phyloP scores from a whole-genome alignment of 345 rosid species.

The Salix suchowensis region DNA sequence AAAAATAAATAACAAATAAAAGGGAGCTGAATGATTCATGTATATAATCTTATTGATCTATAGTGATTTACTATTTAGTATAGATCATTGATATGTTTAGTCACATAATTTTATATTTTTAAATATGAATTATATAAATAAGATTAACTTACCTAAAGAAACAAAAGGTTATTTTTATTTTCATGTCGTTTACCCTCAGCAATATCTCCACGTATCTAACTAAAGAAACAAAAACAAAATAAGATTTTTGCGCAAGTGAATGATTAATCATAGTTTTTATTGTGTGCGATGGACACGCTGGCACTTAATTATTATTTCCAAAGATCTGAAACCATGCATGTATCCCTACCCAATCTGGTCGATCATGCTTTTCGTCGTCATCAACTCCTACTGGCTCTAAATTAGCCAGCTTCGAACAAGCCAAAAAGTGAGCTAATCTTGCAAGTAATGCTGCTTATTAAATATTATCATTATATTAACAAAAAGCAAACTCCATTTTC shows the following conservation, averaged over 20 bases:
- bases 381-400: conserved; percentile 4
- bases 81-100: no score
- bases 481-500: not conserved
- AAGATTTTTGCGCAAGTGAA: conserved; percentile 20
- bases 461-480: not conserved
- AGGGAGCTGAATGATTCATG: no score
- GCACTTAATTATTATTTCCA: conserved; percentile 26
- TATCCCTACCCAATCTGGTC: conserved; percentile 26
- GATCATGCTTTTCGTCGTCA: conserved; percentile 23
- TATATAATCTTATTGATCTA: no score
- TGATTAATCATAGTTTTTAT: conserved; percentile 4
- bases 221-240: conserved; percentile 32
- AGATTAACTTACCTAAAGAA: no score
- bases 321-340: conserved; percentile 12
- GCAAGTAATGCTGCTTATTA: conserved; percentile 5
- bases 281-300: conserved; percentile 32
- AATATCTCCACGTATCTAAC: conserved; percentile 17
- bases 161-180: no score
- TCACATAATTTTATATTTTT: no score
- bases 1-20: no score
- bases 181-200: conserved; percentile 19
- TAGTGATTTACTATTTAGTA: no score
- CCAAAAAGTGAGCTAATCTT: conserved; percentile 21
- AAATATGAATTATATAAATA: no score
- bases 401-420: conserved; percentile 9